Percentiles rank a stretch among this genome's conserved stretches.
Evolutionary conservation across 768 basidiomycete species (phyloP).

Genomic region (Phallus indusiatus): DNA sequence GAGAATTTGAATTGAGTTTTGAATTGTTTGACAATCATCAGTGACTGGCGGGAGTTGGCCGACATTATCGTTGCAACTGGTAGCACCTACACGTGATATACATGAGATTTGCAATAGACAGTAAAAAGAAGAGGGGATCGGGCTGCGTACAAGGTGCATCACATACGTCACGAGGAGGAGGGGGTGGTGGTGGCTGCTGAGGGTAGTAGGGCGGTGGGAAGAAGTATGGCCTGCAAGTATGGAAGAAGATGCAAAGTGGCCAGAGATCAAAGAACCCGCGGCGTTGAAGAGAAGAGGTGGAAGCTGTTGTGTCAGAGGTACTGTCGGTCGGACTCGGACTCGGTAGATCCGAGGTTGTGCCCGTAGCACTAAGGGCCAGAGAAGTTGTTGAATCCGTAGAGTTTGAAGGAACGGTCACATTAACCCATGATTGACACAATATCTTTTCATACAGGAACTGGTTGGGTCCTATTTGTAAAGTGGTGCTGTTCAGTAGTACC

Average conservation of each 20-base stretch:
- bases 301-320: not conserved
- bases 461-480: not conserved
- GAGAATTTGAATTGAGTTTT: not conserved
- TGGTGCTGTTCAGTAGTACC: not conserved
- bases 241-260: not conserved
- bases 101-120: not conserved
- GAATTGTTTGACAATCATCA: conserved; percentile 1
- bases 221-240: not conserved
- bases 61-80: conserved; percentile 5
- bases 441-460: not conserved
- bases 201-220: not conserved
- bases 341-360: not conserved
- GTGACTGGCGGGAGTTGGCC: conserved; percentile 2
- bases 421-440: not conserved
- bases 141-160: not conserved
- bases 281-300: not conserved
- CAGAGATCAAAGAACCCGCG: not conserved
- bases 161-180: not conserved
- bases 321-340: not conserved
- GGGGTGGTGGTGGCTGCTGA: not conserved
- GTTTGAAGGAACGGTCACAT: not conserved
- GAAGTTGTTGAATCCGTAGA: not conserved
- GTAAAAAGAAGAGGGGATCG: not conserved
- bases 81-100: not conserved
- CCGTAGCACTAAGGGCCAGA: not conserved